These are phyloP conservation scores for Mycena kentingensis DNA, from an alignment of 768 basidiomycete genomes.

Conservation along the genomic window DNA sequence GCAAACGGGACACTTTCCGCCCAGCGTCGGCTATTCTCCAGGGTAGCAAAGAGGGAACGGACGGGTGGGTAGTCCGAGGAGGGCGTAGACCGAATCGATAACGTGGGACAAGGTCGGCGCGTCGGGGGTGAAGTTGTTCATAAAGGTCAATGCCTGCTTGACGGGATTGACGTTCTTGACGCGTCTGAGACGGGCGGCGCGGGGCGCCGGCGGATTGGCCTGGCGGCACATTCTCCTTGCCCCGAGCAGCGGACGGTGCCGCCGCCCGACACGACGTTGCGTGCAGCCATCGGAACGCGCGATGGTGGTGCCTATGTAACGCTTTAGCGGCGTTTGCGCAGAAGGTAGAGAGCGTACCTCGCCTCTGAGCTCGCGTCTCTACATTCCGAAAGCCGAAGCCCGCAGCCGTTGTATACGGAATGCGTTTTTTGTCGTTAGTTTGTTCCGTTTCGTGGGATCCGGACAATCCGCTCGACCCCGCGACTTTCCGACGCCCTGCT, in stretches of 20 bases:
- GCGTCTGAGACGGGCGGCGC: too few species aligned
- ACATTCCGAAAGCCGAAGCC: conserved; percentile 92
- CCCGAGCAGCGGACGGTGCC: too few species aligned
- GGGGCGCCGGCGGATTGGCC: too few species aligned
- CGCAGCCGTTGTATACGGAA: conserved; percentile 78
- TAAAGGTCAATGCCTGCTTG: not conserved
- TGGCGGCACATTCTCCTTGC: too few species aligned
- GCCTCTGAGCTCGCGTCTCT: too few species aligned
- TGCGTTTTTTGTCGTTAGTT: too few species aligned
- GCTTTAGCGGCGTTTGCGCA: too few species aligned
- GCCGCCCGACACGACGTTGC: too few species aligned
- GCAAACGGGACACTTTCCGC: not conserved
- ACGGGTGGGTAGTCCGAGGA: not conserved
- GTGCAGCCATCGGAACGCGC: too few species aligned
- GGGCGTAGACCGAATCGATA: not conserved
- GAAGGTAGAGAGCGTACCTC: too few species aligned
- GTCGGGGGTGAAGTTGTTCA: not conserved
- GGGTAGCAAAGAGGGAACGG: not conserved
- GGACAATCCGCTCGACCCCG: conserved; percentile 77
- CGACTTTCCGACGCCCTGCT: conserved; percentile 72
- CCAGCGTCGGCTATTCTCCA: not conserved
- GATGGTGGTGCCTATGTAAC: too few species aligned
- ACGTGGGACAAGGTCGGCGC: not conserved
- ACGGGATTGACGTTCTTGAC: not conserved
- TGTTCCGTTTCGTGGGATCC: conserved; percentile 86